phyloP scores from a whole-genome alignment of 257 asterid genomes.

The Capsicum chinense region DNA sequence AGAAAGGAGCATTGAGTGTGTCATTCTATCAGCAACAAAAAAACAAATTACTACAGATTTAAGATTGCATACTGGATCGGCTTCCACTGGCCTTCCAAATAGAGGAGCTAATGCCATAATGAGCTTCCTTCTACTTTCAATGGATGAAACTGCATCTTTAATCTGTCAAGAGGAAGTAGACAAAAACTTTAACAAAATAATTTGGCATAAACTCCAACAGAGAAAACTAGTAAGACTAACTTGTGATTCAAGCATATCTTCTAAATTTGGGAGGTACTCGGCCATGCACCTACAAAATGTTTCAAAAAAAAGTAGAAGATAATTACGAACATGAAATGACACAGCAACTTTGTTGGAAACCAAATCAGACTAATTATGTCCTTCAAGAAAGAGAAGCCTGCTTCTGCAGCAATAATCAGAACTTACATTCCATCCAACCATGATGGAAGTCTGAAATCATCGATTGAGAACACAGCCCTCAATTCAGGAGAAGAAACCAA shows the following conservation, averaged over 20 bases:
- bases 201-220: background rate
- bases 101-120: conserved; percentile 67
- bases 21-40: conserved; percentile 17
- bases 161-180: conserved; percentile 51
- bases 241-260: conserved; percentile 76
- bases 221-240: conserved; percentile 45
- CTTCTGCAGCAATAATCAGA: conserved; percentile 17
- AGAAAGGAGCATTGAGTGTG: conserved; percentile 32
- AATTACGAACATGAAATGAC: conserved; percentile 8
- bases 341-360: background rate
- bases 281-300: conserved; percentile 77
- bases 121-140: conserved; percentile 77
- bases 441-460: conserved; percentile 86
- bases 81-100: conserved; percentile 89
- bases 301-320: background rate
- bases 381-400: background rate
- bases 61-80: conserved; percentile 71
- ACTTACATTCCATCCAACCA: conserved; percentile 98
- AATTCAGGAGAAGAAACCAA: conserved; percentile 80
- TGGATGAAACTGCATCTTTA: conserved; percentile 71
- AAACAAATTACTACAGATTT: conserved; percentile 28
- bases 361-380: background rate
- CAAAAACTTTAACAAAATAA: conserved; percentile 13
- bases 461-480: conserved; percentile 77
- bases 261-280: conserved; percentile 85